These are phyloP conservation scores for Shiraia sp. DNA, from an alignment of 2,329 filamentous ascomycete species.

Conservation along the genomic window DNA sequence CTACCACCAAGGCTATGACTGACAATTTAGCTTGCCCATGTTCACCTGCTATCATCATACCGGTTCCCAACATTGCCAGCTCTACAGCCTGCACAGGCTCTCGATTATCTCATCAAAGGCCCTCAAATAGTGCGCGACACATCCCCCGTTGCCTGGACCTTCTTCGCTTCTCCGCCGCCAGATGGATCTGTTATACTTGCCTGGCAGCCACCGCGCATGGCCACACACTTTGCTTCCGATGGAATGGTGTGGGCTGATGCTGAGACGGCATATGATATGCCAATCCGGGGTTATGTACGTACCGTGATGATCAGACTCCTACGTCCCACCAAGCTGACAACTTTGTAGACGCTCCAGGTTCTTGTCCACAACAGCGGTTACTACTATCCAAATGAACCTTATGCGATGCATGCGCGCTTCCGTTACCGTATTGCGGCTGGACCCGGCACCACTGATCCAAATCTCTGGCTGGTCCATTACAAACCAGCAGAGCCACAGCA, in stretches of 20 bases:
- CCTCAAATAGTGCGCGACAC: conserved; percentile 83
- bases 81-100: conserved; percentile 75
- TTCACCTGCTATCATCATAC: conserved; percentile 85
- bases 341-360: conserved; percentile 82
- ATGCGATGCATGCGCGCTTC: conserved; percentile 76
- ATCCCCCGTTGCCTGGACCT: conserved; percentile 91
- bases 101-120: conserved; percentile 80
- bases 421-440: conserved; percentile 82
- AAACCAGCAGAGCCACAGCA: conserved; percentile 74
- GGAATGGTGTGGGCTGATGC: conserved; percentile 88
- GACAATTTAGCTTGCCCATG: conserved; percentile 71
- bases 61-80: conserved; percentile 75
- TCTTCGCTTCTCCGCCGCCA: conserved; percentile 73
- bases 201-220: conserved; percentile 77
- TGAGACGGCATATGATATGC: conserved; percentile 76
- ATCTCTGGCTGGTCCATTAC: conserved; percentile 91
- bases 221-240: conserved; percentile 81
- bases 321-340: conserved; percentile 13
- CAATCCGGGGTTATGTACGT: conserved; percentile 68
- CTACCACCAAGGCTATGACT: conserved; percentile 15
- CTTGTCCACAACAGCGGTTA: conserved; percentile 82
- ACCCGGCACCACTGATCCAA: conserved; percentile 73
- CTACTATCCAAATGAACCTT: conserved; percentile 70
- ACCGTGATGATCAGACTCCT: conserved; percentile 1
- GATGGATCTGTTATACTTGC: conserved; percentile 83